phyloP scores from a whole-genome alignment of 192 early-diverging fungal genomes.

The Backusella luteola region DNA sequence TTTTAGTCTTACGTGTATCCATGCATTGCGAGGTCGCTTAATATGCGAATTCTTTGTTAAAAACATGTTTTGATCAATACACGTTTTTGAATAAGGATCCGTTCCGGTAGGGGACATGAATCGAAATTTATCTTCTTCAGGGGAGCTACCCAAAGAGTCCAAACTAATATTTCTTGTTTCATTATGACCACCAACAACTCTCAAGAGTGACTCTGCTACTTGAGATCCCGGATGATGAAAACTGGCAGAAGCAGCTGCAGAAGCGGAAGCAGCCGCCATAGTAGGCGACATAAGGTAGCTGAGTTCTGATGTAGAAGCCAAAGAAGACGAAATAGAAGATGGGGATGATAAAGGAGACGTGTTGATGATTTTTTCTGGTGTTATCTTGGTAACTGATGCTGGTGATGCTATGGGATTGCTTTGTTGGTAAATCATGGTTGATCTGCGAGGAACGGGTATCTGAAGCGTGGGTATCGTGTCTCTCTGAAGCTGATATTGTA shows the following conservation, averaged over 20 bases:
- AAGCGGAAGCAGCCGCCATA: constrained; percentile 28
- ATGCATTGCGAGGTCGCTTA: constrained; percentile 39
- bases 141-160: neutral
- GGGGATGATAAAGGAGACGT: neutral
- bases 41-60: constrained; percentile 39
- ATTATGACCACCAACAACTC: neutral
- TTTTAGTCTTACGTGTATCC: constrained; percentile 34
- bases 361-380: neutral
- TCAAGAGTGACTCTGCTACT: constrained; percentile 3
- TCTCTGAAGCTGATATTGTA: neutral
- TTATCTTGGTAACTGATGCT: neutral
- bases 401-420: neutral
- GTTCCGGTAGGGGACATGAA: constrained; percentile 5
- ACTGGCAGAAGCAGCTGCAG: constrained; percentile 14
- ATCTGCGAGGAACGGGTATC: constrained; percentile 8
- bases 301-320: constrained; percentile 1
- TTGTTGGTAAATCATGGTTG: neutral
- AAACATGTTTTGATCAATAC: constrained; percentile 30
- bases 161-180: neutral
- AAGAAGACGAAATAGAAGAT: neutral
- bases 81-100: constrained; percentile 9
- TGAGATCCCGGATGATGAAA: constrained; percentile 6
- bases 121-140: constrained; percentile 5
- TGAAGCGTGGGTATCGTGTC: neutral
- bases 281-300: constrained; percentile 9